Conservation (phyloP, 2,329 filamentous ascomycete genomes). For the Fusarium sp. region DNA sequence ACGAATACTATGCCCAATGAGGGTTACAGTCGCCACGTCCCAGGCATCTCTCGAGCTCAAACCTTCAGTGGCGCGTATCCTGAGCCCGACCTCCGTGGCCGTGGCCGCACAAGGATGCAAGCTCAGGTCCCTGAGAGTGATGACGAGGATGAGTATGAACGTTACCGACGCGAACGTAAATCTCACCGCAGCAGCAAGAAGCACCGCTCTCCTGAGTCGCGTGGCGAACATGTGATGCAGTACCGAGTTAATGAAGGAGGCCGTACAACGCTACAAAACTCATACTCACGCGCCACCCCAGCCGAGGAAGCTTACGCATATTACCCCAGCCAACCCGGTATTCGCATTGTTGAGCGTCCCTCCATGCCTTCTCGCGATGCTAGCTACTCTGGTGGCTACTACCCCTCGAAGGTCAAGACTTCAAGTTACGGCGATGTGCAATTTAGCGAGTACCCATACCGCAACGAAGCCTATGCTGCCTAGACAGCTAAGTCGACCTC, state of each 20-base stretch:
- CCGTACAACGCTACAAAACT: constrained; percentile 43
- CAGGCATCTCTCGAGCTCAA: constrained; percentile 46
- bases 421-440: constrained; percentile 48
- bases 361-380: constrained; percentile 46
- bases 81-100: constrained; percentile 49
- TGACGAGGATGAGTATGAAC: constrained; percentile 49
- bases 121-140: constrained; percentile 51
- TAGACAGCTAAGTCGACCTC: neutral
- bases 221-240: constrained; percentile 40
- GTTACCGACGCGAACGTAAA: constrained; percentile 48
- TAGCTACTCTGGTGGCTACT: constrained; percentile 45
- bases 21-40: constrained; percentile 43
- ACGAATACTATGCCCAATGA: constrained; percentile 51
- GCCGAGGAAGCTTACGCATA: constrained; percentile 41
- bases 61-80: constrained; percentile 47
- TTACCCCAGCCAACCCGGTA: constrained; percentile 33
- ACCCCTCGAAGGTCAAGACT: constrained; percentile 48
- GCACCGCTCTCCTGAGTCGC: constrained; percentile 48
- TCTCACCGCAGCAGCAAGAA: constrained; percentile 51
- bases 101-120: constrained; percentile 51
- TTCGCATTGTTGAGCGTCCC: constrained; percentile 46
- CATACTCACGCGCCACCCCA: constrained; percentile 43
- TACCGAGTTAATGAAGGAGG: constrained; percentile 46
- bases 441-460: constrained; percentile 46
- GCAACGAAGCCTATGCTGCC: constrained; percentile 39